Conservation (phyloP, 768 basidiomycete species). For the Paxillus involutus region DNA sequence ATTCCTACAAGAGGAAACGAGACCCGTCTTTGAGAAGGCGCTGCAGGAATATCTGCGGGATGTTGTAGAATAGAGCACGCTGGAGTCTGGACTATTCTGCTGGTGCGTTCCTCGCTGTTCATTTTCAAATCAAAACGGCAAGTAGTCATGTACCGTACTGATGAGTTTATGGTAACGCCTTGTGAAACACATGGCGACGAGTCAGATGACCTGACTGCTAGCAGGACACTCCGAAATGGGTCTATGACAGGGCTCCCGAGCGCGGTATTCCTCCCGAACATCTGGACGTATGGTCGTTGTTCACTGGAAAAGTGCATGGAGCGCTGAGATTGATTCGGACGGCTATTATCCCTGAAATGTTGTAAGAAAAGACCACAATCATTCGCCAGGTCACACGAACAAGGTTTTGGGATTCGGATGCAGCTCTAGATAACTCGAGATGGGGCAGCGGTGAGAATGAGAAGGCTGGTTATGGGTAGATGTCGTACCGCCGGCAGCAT, state of each 20-base stretch:
- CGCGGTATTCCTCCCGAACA: conserved; percentile 66
- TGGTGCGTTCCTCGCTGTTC: conserved; percentile 46
- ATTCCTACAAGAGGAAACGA: conserved; percentile 64
- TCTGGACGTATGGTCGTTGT: conserved; percentile 66
- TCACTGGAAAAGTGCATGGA: conserved; percentile 60
- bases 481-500: neutral
- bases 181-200: conserved; percentile 38
- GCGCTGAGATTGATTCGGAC: conserved; percentile 41
- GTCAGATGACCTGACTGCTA: conserved; percentile 64
- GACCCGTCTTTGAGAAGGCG: conserved; percentile 58
- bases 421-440: neutral
- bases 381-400: too few species aligned
- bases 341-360: neutral
- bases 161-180: conserved; percentile 55
- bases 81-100: conserved; percentile 83
- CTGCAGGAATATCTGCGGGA: conserved; percentile 70
- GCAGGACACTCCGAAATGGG: conserved; percentile 68
- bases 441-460: conserved; percentile 4
- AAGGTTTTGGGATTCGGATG: too few species aligned
- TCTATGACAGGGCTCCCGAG: conserved; percentile 77
- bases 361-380: neutral
- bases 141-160: conserved; percentile 1
- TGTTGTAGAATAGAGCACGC: conserved; percentile 63
- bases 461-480: conserved; percentile 11
- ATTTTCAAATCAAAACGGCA: conserved; percentile 5